Percentiles rank a stretch among this genome's conserved stretches.
These are phyloP conservation scores for Quercus alba DNA, from an alignment of 306 rosid genomes.

Conservation along the genomic window DNA sequence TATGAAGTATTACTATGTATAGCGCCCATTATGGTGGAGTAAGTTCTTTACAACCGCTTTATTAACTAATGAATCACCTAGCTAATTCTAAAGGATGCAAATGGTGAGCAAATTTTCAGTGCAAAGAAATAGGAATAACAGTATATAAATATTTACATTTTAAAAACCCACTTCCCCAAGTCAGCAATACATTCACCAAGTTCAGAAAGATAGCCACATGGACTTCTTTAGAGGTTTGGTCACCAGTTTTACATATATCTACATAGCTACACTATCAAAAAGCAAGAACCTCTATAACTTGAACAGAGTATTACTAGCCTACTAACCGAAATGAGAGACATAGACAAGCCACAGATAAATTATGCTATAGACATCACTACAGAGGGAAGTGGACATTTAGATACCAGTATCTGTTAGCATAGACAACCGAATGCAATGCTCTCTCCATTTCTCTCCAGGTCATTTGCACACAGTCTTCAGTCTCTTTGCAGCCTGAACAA, in stretches of 20 bases:
- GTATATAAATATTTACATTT: conserved; percentile 39
- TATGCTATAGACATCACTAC: conserved; percentile 50
- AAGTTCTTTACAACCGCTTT: too few species aligned
- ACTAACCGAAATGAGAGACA: conserved; percentile 39
- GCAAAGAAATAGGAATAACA: neutral
- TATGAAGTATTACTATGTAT: too few species aligned
- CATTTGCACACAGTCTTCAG: conserved; percentile 88
- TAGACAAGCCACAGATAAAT: conserved; percentile 40
- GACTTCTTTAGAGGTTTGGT: conserved; percentile 44
- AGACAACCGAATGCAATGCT: conserved; percentile 27
- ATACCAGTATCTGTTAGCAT: conserved; percentile 64
- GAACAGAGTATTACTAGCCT: conserved; percentile 29
- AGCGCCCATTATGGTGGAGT: too few species aligned
- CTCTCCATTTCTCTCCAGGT: conserved; percentile 27
- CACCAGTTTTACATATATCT: conserved; percentile 53
- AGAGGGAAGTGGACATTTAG: conserved; percentile 45
- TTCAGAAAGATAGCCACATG: conserved; percentile 39
- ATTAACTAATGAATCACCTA: too few species aligned
- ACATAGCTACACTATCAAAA: conserved; percentile 63
- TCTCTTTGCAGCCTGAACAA: conserved; percentile 92
- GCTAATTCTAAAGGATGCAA: too few species aligned
- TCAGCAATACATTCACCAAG: conserved; percentile 52
- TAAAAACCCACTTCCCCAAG: conserved; percentile 55
- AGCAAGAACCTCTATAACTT: conserved; percentile 54
- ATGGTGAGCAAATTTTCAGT: neutral